A percentile compares a stretch with the other conserved stretches of the same genome.
phyloP scores from a whole-genome alignment of 2,329 filamentous ascomycete species.

The Paramyrothecium sp. region DNA sequence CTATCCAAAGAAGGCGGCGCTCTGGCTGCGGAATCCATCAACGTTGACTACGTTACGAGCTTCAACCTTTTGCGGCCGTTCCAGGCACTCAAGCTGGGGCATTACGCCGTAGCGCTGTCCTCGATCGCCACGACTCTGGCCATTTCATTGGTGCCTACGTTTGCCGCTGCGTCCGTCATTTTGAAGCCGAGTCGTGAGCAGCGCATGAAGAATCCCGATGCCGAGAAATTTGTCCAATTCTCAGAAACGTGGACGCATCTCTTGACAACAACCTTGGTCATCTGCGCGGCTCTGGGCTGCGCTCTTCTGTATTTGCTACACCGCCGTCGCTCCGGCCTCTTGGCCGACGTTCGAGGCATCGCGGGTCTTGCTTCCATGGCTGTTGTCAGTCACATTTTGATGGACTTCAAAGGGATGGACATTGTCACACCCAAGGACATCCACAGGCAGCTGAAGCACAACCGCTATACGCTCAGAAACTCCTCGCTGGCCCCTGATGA shows the following conservation, averaged over 20 bases:
- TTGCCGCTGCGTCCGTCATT: constrained; percentile 61
- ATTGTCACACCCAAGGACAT: constrained; percentile 65
- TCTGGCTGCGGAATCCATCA: constrained; percentile 64
- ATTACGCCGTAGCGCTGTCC: constrained; percentile 68
- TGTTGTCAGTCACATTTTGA: constrained; percentile 68
- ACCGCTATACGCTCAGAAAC: constrained; percentile 69
- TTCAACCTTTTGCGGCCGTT: constrained; percentile 66
- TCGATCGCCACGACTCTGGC: constrained; percentile 64
- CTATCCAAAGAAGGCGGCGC: constrained; percentile 60
- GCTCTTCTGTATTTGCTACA: constrained; percentile 61
- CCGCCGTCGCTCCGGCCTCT: constrained; percentile 61
- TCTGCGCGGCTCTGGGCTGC: constrained; percentile 58
- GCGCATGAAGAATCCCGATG: constrained; percentile 38
- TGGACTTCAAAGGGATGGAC: constrained; percentile 73
- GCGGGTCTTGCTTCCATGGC: constrained; percentile 75
- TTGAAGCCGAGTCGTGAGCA: constrained; percentile 51
- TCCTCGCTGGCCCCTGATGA: constrained; percentile 68
- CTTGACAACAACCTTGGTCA: constrained; percentile 52
- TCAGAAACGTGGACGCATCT: constrained; percentile 60
- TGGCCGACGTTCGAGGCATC: constrained; percentile 69
- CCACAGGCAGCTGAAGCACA: constrained; percentile 63
- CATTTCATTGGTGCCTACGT: constrained; percentile 66
- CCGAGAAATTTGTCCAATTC: constrained; percentile 54
- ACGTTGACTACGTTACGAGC: constrained; percentile 71
- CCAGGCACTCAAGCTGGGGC: constrained; percentile 57